A percentile compares a stretch with the other conserved stretches of the same genome.
Evolutionary conservation across 345 rosid species (phyloP).

Genomic region (Pugionium cornutum): DNA sequence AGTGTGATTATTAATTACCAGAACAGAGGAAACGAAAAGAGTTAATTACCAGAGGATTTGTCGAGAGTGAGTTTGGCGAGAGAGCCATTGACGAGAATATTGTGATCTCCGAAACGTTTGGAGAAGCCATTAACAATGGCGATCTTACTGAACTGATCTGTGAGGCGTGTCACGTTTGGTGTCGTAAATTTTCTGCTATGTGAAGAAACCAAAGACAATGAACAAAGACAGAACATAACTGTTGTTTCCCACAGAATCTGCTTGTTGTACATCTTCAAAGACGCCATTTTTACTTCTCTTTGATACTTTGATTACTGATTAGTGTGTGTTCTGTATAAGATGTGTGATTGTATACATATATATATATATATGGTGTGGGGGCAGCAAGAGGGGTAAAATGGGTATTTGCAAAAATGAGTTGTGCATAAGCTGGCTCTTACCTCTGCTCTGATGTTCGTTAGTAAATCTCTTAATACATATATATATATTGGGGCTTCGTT

Average conservation of each 20-base stretch:
- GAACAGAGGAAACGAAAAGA: background rate
- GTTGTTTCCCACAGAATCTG: slow-evolving; percentile 29
- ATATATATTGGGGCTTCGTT: background rate
- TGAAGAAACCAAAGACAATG: slow-evolving; percentile 50
- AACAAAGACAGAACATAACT: slow-evolving; percentile 44
- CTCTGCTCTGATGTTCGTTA: slow-evolving; percentile 15
- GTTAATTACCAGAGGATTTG: slow-evolving; percentile 60
- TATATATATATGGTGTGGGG: slow-evolving; percentile 15
- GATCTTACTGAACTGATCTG: slow-evolving; percentile 60
- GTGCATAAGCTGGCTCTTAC: slow-evolving; percentile 37
- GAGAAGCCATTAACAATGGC: slow-evolving; percentile 50
- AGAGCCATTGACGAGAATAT: slow-evolving; percentile 64
- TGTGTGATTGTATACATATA: slow-evolving; percentile 20
- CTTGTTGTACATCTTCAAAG: slow-evolving; percentile 25
- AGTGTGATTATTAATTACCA: no score
- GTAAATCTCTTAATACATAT: no score
- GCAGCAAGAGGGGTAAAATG: slow-evolving; percentile 7
- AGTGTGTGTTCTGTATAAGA: slow-evolving; percentile 9
- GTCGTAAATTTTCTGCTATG: slow-evolving; percentile 55
- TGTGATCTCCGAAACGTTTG: slow-evolving; percentile 54
- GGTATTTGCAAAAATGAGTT: slow-evolving; percentile 23
- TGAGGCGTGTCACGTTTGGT: slow-evolving; percentile 61
- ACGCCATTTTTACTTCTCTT: slow-evolving; percentile 42
- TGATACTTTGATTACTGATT: slow-evolving; percentile 4
- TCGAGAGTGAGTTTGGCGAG: slow-evolving; percentile 63